phyloP scores from a whole-genome alignment of 2,329 filamentous ascomycete species.

The Teratosphaeria epicoccoides region DNA sequence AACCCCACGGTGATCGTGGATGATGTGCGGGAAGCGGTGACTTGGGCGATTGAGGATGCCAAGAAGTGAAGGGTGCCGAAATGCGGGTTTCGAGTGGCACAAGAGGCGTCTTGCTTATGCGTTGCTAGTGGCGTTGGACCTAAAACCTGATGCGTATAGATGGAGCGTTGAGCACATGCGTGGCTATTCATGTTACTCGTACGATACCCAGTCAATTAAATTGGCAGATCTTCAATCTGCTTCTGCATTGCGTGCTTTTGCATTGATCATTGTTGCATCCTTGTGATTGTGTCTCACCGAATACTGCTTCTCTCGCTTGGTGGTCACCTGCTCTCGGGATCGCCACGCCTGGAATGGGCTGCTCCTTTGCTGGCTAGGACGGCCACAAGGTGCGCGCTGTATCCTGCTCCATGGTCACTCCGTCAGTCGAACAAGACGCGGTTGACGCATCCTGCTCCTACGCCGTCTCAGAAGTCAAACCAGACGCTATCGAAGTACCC shows the following conservation, averaged over 20 bases:
- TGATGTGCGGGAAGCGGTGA: slow-evolving; percentile 66
- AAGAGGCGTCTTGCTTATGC: neutral
- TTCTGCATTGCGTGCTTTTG: too few relatives aligned
- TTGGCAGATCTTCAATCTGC: neutral
- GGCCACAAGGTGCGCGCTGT: too few relatives aligned
- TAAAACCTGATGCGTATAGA: neutral
- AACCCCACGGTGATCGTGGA: slow-evolving; percentile 56
- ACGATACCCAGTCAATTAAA: neutral
- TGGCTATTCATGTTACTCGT: neutral
- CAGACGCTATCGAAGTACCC: too few relatives aligned
- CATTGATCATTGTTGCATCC: too few relatives aligned
- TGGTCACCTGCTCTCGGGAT: too few relatives aligned
- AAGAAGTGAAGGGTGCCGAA: slow-evolving; percentile 1
- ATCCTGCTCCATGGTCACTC: too few relatives aligned
- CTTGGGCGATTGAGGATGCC: slow-evolving; percentile 58
- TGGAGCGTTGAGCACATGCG: neutral
- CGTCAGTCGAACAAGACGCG: too few relatives aligned
- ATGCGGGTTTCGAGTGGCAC: neutral
- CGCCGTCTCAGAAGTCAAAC: too few relatives aligned
- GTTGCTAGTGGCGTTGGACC: neutral
- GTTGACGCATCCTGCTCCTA: too few relatives aligned
- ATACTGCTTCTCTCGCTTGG: too few relatives aligned
- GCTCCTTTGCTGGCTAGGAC: too few relatives aligned
- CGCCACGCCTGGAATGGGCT: too few relatives aligned
- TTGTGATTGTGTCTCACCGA: neutral